These are phyloP conservation scores for Heracleum sosnowskyi DNA, from an alignment of 129 eudicot genomes.

Conservation along the genomic window DNA sequence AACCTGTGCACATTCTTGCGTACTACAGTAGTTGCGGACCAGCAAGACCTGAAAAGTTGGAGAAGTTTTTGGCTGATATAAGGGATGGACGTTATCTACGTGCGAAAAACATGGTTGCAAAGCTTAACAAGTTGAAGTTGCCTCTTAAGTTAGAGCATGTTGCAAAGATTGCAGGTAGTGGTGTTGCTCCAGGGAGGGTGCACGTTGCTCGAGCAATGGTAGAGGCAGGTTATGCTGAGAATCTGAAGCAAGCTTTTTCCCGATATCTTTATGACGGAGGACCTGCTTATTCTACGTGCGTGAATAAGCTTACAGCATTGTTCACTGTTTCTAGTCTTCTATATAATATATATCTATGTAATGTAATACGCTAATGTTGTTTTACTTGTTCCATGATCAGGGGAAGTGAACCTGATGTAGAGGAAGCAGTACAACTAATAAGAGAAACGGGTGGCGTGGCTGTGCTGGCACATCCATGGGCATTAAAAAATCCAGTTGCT, in stretches of 20 bases:
- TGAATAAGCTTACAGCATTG: neutral
- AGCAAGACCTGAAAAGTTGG: slow-evolving; percentile 44
- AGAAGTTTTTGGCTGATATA: slow-evolving; percentile 55
- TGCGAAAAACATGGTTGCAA: slow-evolving; percentile 75
- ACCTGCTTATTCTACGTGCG: slow-evolving; percentile 87
- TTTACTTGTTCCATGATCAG: slow-evolving; percentile 23
- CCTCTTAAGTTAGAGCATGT: slow-evolving; percentile 82
- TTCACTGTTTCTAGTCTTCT: neutral
- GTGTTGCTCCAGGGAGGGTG: slow-evolving; percentile 93
- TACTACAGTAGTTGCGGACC: slow-evolving; percentile 96
- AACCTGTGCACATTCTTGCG: slow-evolving; percentile 94
- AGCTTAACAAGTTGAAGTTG: slow-evolving; percentile 64
- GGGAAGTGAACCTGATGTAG: slow-evolving; percentile 85
- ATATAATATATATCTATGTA: neutral
- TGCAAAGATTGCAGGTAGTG: slow-evolving; percentile 77
- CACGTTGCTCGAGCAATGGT: slow-evolving; percentile 96
- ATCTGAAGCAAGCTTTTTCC: slow-evolving; percentile 81
- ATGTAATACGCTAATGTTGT: neutral
- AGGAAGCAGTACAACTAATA: slow-evolving; percentile 61
- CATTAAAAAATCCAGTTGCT: slow-evolving; percentile 65
- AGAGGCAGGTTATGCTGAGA: slow-evolving; percentile 92
- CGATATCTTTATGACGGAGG: slow-evolving; percentile 92
- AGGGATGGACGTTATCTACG: slow-evolving; percentile 86
- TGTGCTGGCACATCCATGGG: slow-evolving; percentile 97
- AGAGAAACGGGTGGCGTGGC: slow-evolving; percentile 83